Evolutionary conservation across 75 land plant species (phyloP).

Genomic region (Azolla pinnata): DNA sequence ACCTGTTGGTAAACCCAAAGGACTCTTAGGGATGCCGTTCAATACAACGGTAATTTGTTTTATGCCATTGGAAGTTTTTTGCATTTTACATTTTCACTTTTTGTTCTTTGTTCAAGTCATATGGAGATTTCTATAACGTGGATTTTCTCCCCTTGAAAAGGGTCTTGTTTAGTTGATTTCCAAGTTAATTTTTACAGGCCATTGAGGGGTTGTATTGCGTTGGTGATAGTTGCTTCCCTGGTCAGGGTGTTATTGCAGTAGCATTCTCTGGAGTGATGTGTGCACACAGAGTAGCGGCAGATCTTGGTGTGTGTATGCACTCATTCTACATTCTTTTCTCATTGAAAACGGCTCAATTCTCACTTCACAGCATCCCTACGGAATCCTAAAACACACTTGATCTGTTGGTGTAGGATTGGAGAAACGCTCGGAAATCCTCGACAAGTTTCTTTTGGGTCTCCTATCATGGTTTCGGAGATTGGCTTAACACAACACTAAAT

Average conservation of each 20-base stretch:
- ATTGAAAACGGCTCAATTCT: too few relatives aligned
- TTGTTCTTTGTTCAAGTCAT: too few relatives aligned
- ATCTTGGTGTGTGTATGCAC: conserved; percentile 62
- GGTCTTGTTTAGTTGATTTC: too few relatives aligned
- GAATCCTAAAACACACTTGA: background rate
- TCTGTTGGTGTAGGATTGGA: conserved; percentile 48
- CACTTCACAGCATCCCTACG: background rate
- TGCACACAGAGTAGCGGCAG: conserved; percentile 96
- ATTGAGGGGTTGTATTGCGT: conserved; percentile 89
- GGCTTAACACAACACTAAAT: too few relatives aligned
- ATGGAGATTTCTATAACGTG: too few relatives aligned
- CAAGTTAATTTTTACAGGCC: too few relatives aligned
- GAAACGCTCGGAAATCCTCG: conserved; percentile 52
- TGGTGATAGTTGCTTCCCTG: conserved; percentile 99
- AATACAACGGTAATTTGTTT: conserved; percentile 75
- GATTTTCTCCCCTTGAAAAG: too few relatives aligned
- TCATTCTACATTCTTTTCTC: too few relatives aligned
- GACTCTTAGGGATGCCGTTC: conserved; percentile 93
- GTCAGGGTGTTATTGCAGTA: conserved; percentile 98
- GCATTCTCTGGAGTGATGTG: conserved; percentile 98
- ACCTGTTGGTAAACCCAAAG: conserved; percentile 75
- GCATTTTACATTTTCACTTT: too few relatives aligned
- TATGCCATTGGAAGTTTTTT: too few relatives aligned
- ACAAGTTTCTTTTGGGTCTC: conserved; percentile 49
- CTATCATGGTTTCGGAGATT: conserved; percentile 81